Conservation (phyloP, 2,329 filamentous ascomycete genomes). For the Botrytis pseudocinerea region DNA sequence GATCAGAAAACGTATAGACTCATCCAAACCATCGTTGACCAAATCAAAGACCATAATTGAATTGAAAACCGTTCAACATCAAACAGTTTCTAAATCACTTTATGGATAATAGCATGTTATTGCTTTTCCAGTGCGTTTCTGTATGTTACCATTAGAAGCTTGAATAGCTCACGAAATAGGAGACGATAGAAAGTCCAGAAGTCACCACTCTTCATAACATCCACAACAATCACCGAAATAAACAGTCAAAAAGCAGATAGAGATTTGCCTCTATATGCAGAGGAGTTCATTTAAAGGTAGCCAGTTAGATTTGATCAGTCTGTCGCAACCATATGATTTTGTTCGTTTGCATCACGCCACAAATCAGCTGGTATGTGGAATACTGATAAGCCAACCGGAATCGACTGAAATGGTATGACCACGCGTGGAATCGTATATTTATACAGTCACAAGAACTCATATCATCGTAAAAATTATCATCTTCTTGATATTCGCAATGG, state of each 20-base stretch:
- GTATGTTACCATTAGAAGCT: neutral
- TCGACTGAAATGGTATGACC: neutral
- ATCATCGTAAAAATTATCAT: neutral
- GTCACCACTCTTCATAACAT: neutral
- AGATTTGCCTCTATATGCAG: neutral
- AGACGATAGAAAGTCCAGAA: neutral
- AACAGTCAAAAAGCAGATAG: neutral
- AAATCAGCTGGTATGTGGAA: conserved; percentile 17
- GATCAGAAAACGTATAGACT: too few relatives aligned
- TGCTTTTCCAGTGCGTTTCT: neutral
- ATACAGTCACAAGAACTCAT: neutral
- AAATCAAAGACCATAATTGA: too few relatives aligned
- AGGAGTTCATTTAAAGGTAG: too few relatives aligned
- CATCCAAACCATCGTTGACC: neutral
- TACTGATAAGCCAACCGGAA: conserved; percentile 3
- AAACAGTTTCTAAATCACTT: neutral
- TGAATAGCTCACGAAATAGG: neutral
- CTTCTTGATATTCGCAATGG: neutral
- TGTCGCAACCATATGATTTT: neutral
- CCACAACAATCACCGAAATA: neutral
- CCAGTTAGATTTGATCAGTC: neutral
- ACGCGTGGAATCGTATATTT: neutral
- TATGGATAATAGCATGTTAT: neutral
- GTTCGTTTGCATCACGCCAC: conserved; percentile 17
- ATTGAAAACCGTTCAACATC: neutral